These are phyloP conservation scores for Glycine tomentella DNA, from an alignment of 306 rosid genomes.

Conservation along the genomic window DNA sequence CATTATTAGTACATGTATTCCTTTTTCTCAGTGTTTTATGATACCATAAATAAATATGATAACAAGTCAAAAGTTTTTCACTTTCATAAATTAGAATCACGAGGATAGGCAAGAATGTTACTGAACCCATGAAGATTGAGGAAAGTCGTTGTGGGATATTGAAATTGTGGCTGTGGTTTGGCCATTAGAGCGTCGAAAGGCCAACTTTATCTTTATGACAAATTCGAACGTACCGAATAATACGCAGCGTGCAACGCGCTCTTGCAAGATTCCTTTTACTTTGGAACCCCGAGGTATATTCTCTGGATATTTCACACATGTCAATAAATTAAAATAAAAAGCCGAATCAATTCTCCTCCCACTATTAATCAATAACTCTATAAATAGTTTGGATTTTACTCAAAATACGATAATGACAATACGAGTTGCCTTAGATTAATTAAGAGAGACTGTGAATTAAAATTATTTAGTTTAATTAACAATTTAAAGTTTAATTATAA, in stretches of 20 bases:
- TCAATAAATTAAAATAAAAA: neutral
- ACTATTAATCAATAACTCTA: neutral
- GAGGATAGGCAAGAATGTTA: neutral
- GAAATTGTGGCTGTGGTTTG: neutral
- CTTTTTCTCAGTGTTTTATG: too few relatives aligned
- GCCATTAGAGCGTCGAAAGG: constrained; percentile 38
- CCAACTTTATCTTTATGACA: constrained; percentile 25
- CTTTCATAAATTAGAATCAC: neutral
- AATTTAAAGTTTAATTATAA: too few relatives aligned
- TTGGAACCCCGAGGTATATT: constrained; percentile 43
- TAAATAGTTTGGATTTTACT: too few relatives aligned
- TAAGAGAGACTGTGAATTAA: too few relatives aligned
- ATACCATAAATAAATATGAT: neutral
- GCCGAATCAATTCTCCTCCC: constrained; percentile 27
- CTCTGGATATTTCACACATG: constrained; percentile 40
- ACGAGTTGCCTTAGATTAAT: too few relatives aligned
- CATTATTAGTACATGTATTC: too few relatives aligned
- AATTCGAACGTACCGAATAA: neutral
- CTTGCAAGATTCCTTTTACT: constrained; percentile 15
- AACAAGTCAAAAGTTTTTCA: neutral
- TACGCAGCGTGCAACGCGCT: constrained; percentile 44
- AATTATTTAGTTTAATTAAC: too few relatives aligned
- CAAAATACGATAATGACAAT: too few relatives aligned
- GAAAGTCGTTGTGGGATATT: neutral
- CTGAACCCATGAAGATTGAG: neutral